phyloP scores from a whole-genome alignment of 78 protist genomes.

The Dictyostelium intermedium region DNA sequence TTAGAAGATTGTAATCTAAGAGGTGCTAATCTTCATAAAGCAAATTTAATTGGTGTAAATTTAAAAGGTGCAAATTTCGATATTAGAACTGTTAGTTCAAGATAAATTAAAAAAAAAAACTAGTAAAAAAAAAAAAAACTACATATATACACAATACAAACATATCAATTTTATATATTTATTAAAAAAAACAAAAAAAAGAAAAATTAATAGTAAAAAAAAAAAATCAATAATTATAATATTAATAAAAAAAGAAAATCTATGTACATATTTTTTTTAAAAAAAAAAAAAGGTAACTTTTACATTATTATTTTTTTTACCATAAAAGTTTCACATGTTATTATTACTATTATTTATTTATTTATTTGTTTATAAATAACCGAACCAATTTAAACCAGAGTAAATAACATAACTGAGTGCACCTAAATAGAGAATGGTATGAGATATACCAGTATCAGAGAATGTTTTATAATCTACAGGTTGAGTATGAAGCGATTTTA shows the following conservation, averaged over 20 bases:
- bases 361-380: not conserved
- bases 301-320: not conserved
- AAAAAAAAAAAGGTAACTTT: not conserved
- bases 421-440: not conserved
- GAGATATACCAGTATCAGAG: not conserved
- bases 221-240: no score
- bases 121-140: not conserved
- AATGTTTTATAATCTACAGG: conserved; percentile 4
- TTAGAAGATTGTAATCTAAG: conserved; percentile 75
- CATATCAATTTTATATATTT: no score
- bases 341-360: not conserved
- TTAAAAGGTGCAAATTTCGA: conserved; percentile 84
- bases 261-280: not conserved
- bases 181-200: no score
- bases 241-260: no score
- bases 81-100: conserved; percentile 80
- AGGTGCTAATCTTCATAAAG: conserved; percentile 85
- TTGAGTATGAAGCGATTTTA: not conserved
- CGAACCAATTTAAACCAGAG: not conserved
- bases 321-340: not conserved
- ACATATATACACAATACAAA: not conserved
- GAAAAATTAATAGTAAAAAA: no score
- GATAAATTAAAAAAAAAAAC: conserved; percentile 42
- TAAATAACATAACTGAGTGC: not conserved
- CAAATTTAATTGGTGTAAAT: conserved; percentile 84